Evolutionary conservation across 306 rosid genomes (phyloP), one percentile per base, ranked within the genome.

Genomic region (Begonia masoniana): DNA sequence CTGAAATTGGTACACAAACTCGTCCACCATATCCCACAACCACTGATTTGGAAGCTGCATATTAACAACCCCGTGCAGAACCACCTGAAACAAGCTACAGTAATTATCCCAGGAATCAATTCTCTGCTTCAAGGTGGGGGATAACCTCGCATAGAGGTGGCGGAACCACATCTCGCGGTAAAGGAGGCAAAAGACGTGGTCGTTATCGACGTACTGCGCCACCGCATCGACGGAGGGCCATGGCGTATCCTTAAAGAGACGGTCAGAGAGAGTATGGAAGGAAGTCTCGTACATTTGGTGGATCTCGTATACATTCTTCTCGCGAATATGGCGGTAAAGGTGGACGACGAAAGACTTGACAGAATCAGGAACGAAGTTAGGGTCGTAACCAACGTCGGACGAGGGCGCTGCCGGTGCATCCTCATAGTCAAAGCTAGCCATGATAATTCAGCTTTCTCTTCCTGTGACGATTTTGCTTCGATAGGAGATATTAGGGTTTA

Each of bases 111-210:
- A 86, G 1, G 96, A 86, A 14, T 92, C 99, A 45, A 92, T 86
- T 52, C 96, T 64, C 84, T 91, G 99, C 56, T 78, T 78, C 48
- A 91, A 86, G 9, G 99, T 81, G 2, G 99, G 95, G 0, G 94
- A 74, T 7, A 92, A 77, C 49, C 99, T 71, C 0, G 96, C 96
- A 58, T 86, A 92, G 10, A 92, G 81, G 71, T 92, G 99, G 57
- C 96, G 94, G 68, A 79, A 92, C 99, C 99, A 92, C 96, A 92
- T 92, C 78, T 92, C 99, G 0, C 88, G 82, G 77, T 86, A 92
- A 10, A 92, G 83, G 47, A 92, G 81, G 70, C 99, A 86, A 71
- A 92, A 92, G 2, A 92, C 96, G 63, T 86, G 96, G 72, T 92
- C 99, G 48, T 86, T 86, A 46, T 92, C 99, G 10, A 92, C 93